These are phyloP conservation scores for Tetracentron sinense DNA, from an alignment of 164 flowering plant species.

Conservation along the genomic window DNA sequence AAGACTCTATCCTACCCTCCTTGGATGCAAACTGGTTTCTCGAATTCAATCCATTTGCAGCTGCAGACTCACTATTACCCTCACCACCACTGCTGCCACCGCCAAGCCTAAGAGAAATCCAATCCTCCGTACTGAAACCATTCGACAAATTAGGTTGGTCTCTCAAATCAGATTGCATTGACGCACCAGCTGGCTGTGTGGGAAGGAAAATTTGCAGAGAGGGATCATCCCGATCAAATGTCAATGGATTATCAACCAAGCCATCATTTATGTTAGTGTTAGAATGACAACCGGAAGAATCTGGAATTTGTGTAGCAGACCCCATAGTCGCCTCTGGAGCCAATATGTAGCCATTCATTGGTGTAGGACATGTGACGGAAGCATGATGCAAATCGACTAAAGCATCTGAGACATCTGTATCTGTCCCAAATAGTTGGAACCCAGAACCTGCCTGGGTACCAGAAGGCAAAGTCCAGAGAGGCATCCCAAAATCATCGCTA, in stretches of 20 bases:
- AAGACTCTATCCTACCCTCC: conserved; percentile 50
- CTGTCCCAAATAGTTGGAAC: conserved; percentile 68
- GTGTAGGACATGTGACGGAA: conserved; percentile 37
- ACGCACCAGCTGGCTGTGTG: conserved; percentile 53
- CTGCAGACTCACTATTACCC: conserved; percentile 35
- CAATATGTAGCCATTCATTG: conserved; percentile 55
- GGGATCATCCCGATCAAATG: conserved; percentile 72
- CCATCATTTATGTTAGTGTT: conserved; percentile 42
- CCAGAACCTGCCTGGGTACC: conserved; percentile 48
- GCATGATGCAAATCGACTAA: conserved; percentile 47
- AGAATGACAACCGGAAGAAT: conserved; percentile 39
- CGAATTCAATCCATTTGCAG: conserved; percentile 39
- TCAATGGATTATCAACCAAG: conserved; percentile 71
- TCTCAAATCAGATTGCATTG: conserved; percentile 43
- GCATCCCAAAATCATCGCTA: conserved; percentile 61
- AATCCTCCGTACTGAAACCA: conserved; percentile 62
- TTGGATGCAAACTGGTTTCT: conserved; percentile 40
- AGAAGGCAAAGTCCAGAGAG: conserved; percentile 57
- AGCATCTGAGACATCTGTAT: conserved; percentile 53
- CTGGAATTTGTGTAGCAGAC: conserved; percentile 38
- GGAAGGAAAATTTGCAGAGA: conserved; percentile 88
- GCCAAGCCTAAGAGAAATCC: conserved; percentile 93
- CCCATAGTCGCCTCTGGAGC: conserved; percentile 41
- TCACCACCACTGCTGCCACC: conserved; percentile 37
- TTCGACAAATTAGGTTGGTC: conserved; percentile 53